Base-by-base conservation (phyloP, 2,329 filamentous ascomycete species). In the Xylariales sp. region DNA sequence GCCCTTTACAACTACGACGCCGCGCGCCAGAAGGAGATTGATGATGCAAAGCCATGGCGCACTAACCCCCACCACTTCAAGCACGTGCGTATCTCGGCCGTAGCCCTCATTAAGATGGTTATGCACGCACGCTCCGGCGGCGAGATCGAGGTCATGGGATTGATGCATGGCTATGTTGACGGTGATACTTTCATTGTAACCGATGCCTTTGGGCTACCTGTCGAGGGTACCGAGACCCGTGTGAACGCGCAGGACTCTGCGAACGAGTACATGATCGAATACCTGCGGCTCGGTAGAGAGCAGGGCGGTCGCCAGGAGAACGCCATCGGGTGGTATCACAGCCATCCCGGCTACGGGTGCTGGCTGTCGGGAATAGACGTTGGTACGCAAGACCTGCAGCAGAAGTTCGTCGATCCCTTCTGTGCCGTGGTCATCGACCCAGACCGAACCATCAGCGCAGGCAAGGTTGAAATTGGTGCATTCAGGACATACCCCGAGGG, bases 301-400 rank as follows among this genome's bases (percentile, higher is more conserved):
- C 86, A 69, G 76, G 88, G 60, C 70, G 45, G 46, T 49, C 70
- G 90, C 40, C 71, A 83, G 59, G 93, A 98, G 65, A 97, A 98
- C 60, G 86, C 88, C 0, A 85, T 98, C 13, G 93, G 93, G 14
- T 98, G 93, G 93, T 98, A 98, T 63, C 93, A 98, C 65, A 91
- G 84, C 50, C 93, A 98, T 60, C 93, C 93, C 0, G 93, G 93
- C 18, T 98, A 98, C 61, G 93, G 93, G 30, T 98, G 93, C 72
- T 98, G 93, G 93, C 76, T 98, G 18, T 90, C 84, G 25, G 93
- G 93, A 41, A 97, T 98, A 62, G 93, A 98, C 59, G 93, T 98
- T 37, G 75, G 75, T 38, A 98, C 93, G 3, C 85, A 98, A 62
- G 74, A 77, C 49, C 81, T 84, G 54, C 89, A 96, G 65, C 93